These are phyloP conservation scores for Pulveroboletus sp. DNA, from an alignment of 768 basidiomycete species.

Conservation along the genomic window DNA sequence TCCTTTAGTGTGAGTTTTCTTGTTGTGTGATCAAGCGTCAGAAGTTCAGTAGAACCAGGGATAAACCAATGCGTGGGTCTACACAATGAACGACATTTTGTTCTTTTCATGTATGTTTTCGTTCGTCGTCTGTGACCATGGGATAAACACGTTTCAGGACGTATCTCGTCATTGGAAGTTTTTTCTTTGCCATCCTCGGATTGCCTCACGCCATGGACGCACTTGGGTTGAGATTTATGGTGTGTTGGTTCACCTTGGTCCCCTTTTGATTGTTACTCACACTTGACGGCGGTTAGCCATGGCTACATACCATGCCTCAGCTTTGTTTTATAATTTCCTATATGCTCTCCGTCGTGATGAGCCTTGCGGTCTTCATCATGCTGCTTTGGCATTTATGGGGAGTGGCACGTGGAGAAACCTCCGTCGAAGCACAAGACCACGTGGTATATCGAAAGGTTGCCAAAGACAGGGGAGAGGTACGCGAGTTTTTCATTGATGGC, in stretches of 20 bases:
- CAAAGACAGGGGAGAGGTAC: constrained; percentile 61
- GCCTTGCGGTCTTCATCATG: constrained; percentile 72
- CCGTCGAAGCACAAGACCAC: constrained; percentile 88
- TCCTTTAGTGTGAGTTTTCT: constrained; percentile 37
- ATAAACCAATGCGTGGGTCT: constrained; percentile 97
- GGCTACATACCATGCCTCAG: constrained; percentile 64
- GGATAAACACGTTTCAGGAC: constrained; percentile 43
- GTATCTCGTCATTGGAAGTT: constrained; percentile 73
- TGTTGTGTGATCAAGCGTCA: neutral
- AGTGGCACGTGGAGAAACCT: constrained; percentile 72
- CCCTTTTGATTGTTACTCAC: neutral
- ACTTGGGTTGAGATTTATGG: constrained; percentile 49
- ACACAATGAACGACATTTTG: constrained; percentile 93
- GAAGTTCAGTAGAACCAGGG: constrained; percentile 47
- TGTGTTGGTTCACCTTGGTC: constrained; percentile 23
- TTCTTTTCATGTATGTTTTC: constrained; percentile 79
- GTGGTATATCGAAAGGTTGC: constrained; percentile 72
- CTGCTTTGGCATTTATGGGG: constrained; percentile 68
- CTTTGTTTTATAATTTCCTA: constrained; percentile 70
- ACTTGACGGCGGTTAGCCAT: constrained; percentile 31
- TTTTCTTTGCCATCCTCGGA: constrained; percentile 59
- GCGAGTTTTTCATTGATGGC: constrained; percentile 19
- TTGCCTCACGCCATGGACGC: constrained; percentile 56
- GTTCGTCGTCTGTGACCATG: neutral
- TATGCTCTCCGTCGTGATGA: constrained; percentile 71